Conservation (phyloP, 225 moss, liverwort and hornwort species). For the Sphagnum tenellum region DNA sequence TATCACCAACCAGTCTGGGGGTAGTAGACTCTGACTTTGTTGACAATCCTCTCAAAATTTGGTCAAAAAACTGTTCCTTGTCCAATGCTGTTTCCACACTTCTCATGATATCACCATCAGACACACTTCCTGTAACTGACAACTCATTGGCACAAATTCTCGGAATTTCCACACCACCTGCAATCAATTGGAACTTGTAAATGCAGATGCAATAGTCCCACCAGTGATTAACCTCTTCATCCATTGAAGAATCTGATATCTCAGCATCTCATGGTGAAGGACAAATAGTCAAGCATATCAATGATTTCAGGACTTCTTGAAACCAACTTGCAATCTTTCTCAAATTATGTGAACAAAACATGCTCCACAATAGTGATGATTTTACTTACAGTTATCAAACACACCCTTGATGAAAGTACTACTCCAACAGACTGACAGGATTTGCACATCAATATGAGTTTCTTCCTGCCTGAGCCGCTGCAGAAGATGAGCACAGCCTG, state of each 20-base stretch:
- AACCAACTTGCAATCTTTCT: not conserved
- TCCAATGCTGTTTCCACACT: conserved; percentile 62
- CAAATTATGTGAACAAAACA: not conserved
- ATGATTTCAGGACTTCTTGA: not conserved
- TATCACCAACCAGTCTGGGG: not conserved
- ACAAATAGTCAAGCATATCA: not conserved
- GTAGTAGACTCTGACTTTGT: not conserved
- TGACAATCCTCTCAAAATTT: conserved; percentile 16
- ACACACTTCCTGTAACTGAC: conserved; percentile 25
- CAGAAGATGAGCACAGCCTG: conserved; percentile 54
- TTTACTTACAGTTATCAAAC: conserved; percentile 22
- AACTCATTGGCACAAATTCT: conserved; percentile 69
- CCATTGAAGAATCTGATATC: no score
- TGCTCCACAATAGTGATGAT: no score
- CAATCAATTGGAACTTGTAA: not conserved
- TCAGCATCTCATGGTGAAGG: not conserved
- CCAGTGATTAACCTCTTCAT: no score
- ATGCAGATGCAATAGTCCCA: no score
- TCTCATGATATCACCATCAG: conserved; percentile 49
- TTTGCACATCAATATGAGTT: conserved; percentile 34
- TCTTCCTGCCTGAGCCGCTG: conserved; percentile 23
- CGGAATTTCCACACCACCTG: conserved; percentile 23
- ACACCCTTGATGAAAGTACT: conserved; percentile 55
- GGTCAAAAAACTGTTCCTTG: conserved; percentile 42
- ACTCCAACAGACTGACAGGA: conserved; percentile 91